These are phyloP conservation scores for Lenwebbia sp. DNA, from an alignment of 345 rosid species.

Conservation along the genomic window DNA sequence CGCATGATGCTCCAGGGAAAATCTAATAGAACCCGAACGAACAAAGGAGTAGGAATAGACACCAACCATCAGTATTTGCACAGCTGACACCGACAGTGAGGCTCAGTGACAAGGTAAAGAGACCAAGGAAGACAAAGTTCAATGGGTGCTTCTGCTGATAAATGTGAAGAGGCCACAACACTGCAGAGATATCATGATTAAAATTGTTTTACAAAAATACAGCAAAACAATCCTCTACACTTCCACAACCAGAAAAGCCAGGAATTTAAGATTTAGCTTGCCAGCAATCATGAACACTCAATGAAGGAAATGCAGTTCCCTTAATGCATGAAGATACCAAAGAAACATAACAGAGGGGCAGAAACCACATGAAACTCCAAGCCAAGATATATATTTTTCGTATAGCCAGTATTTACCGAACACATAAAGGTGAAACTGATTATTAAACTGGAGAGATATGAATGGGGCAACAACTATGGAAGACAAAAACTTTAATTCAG, in stretches of 20 bases:
- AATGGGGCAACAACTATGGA: not conserved
- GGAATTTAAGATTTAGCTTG: not conserved
- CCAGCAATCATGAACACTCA: not conserved
- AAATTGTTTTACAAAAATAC: not conserved
- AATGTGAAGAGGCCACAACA: constrained; percentile 79
- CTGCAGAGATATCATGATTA: constrained; percentile 28
- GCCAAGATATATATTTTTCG: not conserved
- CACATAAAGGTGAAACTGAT: not conserved
- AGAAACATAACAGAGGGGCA: not conserved
- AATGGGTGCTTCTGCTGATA: constrained; percentile 94
- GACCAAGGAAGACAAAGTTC: constrained; percentile 74
- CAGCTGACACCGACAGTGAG: constrained; percentile 82
- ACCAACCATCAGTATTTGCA: constrained; percentile 76
- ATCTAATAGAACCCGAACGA: not conserved
- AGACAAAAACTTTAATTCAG: not conserved
- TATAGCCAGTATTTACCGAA: not conserved
- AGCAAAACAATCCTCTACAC: not conserved
- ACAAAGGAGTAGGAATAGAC: not conserved
- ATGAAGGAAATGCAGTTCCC: not conserved
- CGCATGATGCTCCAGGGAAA: not conserved
- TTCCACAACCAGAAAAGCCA: not conserved
- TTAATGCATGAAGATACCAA: not conserved
- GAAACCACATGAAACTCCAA: not conserved
- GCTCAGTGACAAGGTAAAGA: constrained; percentile 78
- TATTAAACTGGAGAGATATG: not conserved